Evolutionary conservation across 805 yeast species (phyloP).

Genomic region (Ogataea philodendri): DNA sequence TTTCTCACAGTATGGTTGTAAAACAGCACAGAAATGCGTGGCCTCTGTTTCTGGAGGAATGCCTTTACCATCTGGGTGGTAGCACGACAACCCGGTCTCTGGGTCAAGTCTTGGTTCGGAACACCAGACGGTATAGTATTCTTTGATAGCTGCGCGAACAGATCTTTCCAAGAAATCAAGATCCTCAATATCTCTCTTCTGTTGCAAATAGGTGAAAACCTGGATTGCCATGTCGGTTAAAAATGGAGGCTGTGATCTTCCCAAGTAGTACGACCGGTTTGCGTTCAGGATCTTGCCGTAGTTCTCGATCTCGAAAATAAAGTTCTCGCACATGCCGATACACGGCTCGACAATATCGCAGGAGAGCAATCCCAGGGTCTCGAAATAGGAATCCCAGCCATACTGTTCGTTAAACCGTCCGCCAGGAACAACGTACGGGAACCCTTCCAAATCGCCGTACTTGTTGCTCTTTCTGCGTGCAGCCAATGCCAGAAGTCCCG

Average conservation of each 20-base stretch:
- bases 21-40: slow-evolving; percentile 74
- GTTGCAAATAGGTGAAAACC: slow-evolving; percentile 54
- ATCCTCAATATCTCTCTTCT: slow-evolving; percentile 43
- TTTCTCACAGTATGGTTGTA: slow-evolving; percentile 67
- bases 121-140: slow-evolving; percentile 81
- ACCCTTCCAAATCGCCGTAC: slow-evolving; percentile 45
- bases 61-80: slow-evolving; percentile 89
- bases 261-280: slow-evolving; percentile 83
- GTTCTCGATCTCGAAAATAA: slow-evolving; percentile 82
- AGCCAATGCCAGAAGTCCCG: slow-evolving; percentile 84
- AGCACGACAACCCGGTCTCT: slow-evolving; percentile 77
- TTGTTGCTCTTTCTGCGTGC: slow-evolving; percentile 43
- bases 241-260: slow-evolving; percentile 96
- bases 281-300: slow-evolving; percentile 95
- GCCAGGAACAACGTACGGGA: slow-evolving; percentile 94
- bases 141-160: slow-evolving; percentile 76
- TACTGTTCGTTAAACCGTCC: slow-evolving; percentile 95
- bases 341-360: slow-evolving; percentile 69
- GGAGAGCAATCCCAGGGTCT: slow-evolving; percentile 73
- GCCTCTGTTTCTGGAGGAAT: slow-evolving; percentile 96
- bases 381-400: slow-evolving; percentile 98
- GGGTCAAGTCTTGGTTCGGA: slow-evolving; percentile 69
- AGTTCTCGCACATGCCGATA: slow-evolving; percentile 87
- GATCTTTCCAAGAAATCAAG: slow-evolving; percentile 64
- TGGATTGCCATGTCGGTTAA: slow-evolving; percentile 86